A percentile compares a stretch with the other conserved stretches of the same genome.
phyloP scores from a whole-genome alignment of 2,329 filamentous ascomycete species.

The Coniochaeta sp. region DNA sequence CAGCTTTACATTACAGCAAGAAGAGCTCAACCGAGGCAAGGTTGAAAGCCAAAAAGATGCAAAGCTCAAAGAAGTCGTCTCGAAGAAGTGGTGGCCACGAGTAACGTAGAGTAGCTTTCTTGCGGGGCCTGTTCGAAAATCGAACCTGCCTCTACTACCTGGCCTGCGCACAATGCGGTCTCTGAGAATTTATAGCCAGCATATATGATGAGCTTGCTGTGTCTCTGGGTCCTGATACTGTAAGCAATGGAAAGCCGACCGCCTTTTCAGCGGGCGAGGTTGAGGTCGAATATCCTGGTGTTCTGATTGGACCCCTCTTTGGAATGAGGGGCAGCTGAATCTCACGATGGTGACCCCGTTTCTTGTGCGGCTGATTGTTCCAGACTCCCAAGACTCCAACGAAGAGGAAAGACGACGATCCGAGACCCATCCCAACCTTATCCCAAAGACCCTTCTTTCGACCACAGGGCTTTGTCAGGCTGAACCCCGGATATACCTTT shows the following conservation, averaged over 20 bases:
- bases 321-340: neutral
- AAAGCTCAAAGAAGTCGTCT: slow-evolving; percentile 13
- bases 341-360: neutral
- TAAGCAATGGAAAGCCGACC: neutral
- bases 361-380: neutral
- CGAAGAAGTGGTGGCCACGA: neutral
- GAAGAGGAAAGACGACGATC: neutral
- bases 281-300: neutral
- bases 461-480: neutral
- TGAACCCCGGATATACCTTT: neutral
- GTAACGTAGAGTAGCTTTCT: neutral
- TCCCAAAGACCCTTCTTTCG: neutral
- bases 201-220: neutral
- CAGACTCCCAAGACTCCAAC: neutral
- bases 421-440: neutral
- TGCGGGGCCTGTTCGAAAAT: neutral
- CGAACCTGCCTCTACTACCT: neutral
- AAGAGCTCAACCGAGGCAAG: slow-evolving; percentile 14
- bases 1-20: slow-evolving; percentile 9
- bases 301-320: neutral
- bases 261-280: neutral
- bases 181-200: neutral
- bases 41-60: slow-evolving; percentile 14
- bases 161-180: too few species aligned
- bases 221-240: too few species aligned